Base-by-base conservation (phyloP, 345 rosid species). In the Boechera stricta region DNA sequence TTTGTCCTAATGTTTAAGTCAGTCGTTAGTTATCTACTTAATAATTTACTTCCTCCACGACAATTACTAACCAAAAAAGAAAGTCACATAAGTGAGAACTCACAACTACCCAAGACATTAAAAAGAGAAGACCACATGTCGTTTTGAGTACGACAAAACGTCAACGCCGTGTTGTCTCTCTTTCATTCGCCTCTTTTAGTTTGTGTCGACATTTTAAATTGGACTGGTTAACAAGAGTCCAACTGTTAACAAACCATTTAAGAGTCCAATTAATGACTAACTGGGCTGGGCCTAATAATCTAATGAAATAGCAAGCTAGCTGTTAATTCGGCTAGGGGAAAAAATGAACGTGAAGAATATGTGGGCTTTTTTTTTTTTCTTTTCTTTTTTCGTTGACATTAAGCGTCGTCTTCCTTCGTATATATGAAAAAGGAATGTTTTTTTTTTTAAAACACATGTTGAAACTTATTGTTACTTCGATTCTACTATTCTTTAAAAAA, bases 281-380 rank as follows among this genome's bases (percentile, higher is more conserved):
- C 6, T 69, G 74, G 63, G 69, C 69, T 68, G 15, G 63, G 74
- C 74, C 69, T 60, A 32, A 39, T 33, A 56, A 18, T 42, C 49
- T 6, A 54, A 31, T 39, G 18, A 56, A 31, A 29, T 64, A 29
- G 53, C 26, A 28, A 42, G 36, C 36, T 42, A 41, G 10, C 21
- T 28, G 4, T 28, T 18, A 35, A 71, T 60, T 47, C 59, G 26
- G 48, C 16, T 48, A 49, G 24, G 31, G 7, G 35, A 59, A 26
- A 59, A 48, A 47, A 21, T 16, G 58, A 59, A 59, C 48, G 67
- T 71, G 67, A 49, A 49, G 67, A 49, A 61, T 60, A 59, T 59
- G 33, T 36, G 6, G 24, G 24, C 24, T 21, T 21, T 21, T 21
- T 21, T 21, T 49, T 15, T 5, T 8, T 29, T 42, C 7, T 2